Base-by-base conservation (phyloP, 768 basidiomycete genomes). In the Calvatia gigantea region DNA sequence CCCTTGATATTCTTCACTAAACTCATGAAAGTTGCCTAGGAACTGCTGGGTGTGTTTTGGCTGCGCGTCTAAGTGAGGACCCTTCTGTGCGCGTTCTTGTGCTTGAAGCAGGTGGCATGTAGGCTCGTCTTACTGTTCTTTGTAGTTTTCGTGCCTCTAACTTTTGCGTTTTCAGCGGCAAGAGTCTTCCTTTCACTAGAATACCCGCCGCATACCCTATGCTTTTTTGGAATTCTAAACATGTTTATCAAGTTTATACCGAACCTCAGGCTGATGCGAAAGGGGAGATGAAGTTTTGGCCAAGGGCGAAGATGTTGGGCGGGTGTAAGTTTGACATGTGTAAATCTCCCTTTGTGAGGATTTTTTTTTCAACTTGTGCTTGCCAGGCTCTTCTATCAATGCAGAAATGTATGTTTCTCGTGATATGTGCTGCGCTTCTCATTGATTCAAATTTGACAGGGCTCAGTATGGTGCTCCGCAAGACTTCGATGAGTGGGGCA, bases 401-500 rank as follows among this genome's bases (percentile, higher is more conserved):
- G 87, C 86, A 12, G 69, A 75, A 61, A 75, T 79, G 76, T 74
- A 60, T 19, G 62, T 37, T 21, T 39, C 23, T 33, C 25, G 5
- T 23, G 9, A 15, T 3, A 38, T 17, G 28, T n/a, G n/a, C 41
- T 33, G 45, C 17, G n/a, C 27, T 46, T 9, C 12, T 21, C 33
- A 14, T 48, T 23, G 58, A 27, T 27, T 27, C 29, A 7, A 35
- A 35, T 19, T 29, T 52, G n/a, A 12, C 43, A 78, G 80, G 81
- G 81, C 79, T 38, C 87, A 89, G 12, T 81, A 79, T 25, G 85
- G 85, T 19, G 74, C 84, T 23, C 86, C 87, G 3, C 79, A 79
- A 1, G 87, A 89, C 62, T 88, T 82, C 52, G 82, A 88, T 59
- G 80, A 87, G 65, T 87, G 84, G 79, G 82, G 79, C 0, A 63